phyloP scores from a whole-genome alignment of 1,284 basidiomycete species.

The Golubevia sp. region DNA sequence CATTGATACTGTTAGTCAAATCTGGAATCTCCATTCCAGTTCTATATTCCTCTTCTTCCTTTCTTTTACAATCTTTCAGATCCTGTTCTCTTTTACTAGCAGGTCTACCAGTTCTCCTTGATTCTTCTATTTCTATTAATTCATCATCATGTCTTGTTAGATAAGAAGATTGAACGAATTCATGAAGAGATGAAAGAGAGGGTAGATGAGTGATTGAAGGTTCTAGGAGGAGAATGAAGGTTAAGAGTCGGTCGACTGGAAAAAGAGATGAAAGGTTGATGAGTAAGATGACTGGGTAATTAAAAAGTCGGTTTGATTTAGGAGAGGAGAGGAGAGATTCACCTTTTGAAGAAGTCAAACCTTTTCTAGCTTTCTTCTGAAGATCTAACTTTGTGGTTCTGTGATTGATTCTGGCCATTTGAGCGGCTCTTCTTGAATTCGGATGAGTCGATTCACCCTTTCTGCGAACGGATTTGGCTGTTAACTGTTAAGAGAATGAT shows the following conservation, averaged over 20 bases:
- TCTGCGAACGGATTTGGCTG: slow-evolving; percentile 49
- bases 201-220: slow-evolving; percentile 34
- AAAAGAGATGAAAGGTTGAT: not conserved
- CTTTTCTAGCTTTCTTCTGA: too few species aligned
- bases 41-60: slow-evolving; percentile 41
- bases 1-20: slow-evolving; percentile 40
- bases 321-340: too few species aligned
- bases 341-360: too few species aligned
- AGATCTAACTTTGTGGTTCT: slow-evolving; percentile 34
- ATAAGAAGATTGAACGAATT: slow-evolving; percentile 35
- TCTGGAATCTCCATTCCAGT: slow-evolving; percentile 54
- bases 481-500: slow-evolving; percentile 21
- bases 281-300: too few species aligned
- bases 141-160: slow-evolving; percentile 46
- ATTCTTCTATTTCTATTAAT: slow-evolving; percentile 25
- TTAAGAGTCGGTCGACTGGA: slow-evolving; percentile 44
- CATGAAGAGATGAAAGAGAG: slow-evolving; percentile 42
- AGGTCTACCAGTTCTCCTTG: slow-evolving; percentile 44
- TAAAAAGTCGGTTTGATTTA: too few species aligned
- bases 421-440: slow-evolving; percentile 46
- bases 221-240: slow-evolving; percentile 48
- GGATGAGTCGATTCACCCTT: slow-evolving; percentile 54
- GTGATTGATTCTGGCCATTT: slow-evolving; percentile 38
- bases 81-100: slow-evolving; percentile 36
- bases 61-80: slow-evolving; percentile 32